Base-by-base conservation (phyloP, 148 eudicot genomes). In the Chenopodium berlandieri region DNA sequence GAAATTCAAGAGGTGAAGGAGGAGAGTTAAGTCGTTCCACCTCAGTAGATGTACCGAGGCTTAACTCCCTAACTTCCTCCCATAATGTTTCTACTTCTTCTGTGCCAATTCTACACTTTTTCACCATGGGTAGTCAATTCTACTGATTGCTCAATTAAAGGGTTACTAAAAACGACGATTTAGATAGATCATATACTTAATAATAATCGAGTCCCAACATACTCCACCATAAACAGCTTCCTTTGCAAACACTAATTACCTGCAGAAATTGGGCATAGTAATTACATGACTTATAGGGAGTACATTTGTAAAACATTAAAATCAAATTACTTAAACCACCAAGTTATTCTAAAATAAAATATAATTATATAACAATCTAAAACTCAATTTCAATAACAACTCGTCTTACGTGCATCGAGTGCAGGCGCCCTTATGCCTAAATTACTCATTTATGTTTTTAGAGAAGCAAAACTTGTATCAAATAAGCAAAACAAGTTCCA, bases 1-100 rank as follows among this genome's bases (percentile, higher is more conserved):
- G 91, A 88, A 96, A 96, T 50, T 89, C 82, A 77, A 96, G 78
- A 2, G 98, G 94, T 68, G 97, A 81, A 47, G 98, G 98, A 30
- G 99, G 98, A 3, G 92, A 83, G 19, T 82, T 82, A 67, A 96
- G 91, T 54, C 87, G 89, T 80, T 86, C 86, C 40, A 96, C 84
- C 58, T 85, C 85, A 66, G 88, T 66, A 37, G 92, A 87, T 87
- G 83, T 82, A 64, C 94, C 97, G 13, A 94, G 81, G 87, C 85
- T 91, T 34, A 96, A 88, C 74, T 92, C 97, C 76, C 99, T 69
- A 1, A 89, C 92, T 84, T 96, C 99, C 76, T 91, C 86, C 98
- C 99, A 94, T 54, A 96, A 82, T 71, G 81, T 80, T 74, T 86
- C 84, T 12, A 95, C 65, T 23, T 88, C 85, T 23, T 79, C 65